These are phyloP conservation scores for Aspergillus bridgeri DNA, from an alignment of 495 filamentous ascomycete species.

Conservation along the genomic window DNA sequence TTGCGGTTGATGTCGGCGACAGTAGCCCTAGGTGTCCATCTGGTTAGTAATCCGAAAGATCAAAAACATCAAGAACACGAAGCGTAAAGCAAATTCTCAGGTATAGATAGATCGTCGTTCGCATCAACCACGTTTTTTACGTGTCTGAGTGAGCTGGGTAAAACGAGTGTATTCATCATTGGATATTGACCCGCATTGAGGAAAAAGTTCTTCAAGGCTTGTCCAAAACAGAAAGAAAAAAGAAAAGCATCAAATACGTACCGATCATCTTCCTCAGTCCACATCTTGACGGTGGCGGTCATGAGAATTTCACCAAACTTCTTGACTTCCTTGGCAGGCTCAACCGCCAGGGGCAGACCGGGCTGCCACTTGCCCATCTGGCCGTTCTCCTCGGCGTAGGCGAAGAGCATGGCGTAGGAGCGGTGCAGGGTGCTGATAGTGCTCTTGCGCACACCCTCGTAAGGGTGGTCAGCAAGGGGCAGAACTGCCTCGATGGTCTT, in stretches of 20 bases:
- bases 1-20: slow-evolving; percentile 96
- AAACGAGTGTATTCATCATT: slow-evolving; percentile 90
- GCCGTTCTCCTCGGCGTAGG: slow-evolving; percentile 75
- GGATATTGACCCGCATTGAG: slow-evolving; percentile 10
- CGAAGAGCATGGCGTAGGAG: slow-evolving; percentile 87
- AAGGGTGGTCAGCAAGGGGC: slow-evolving; percentile 77
- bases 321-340: slow-evolving; percentile 70
- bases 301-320: slow-evolving; percentile 87
- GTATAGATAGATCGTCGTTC: slow-evolving; percentile 69
- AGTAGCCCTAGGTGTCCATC: slow-evolving; percentile 56
- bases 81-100: slow-evolving; percentile 26
- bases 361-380: slow-evolving; percentile 81
- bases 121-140: slow-evolving; percentile 75
- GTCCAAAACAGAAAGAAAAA: slow-evolving; percentile 12
- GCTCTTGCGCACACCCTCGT: slow-evolving; percentile 90
- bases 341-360: slow-evolving; percentile 76
- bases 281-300: slow-evolving; percentile 77
- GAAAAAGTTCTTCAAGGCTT: slow-evolving; percentile 7
- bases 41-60: slow-evolving; percentile 35
- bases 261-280: slow-evolving; percentile 90
- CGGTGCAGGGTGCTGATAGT: slow-evolving; percentile 89
- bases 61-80: slow-evolving; percentile 10
- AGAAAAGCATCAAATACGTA: slow-evolving; percentile 52
- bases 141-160: slow-evolving; percentile 99
- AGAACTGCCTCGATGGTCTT: slow-evolving; percentile 81